Evolutionary conservation across 495 filamentous ascomycete genomes (phyloP), one percentile per base, ranked within the genome.

Genomic region (Aspergillus sparsus): DNA sequence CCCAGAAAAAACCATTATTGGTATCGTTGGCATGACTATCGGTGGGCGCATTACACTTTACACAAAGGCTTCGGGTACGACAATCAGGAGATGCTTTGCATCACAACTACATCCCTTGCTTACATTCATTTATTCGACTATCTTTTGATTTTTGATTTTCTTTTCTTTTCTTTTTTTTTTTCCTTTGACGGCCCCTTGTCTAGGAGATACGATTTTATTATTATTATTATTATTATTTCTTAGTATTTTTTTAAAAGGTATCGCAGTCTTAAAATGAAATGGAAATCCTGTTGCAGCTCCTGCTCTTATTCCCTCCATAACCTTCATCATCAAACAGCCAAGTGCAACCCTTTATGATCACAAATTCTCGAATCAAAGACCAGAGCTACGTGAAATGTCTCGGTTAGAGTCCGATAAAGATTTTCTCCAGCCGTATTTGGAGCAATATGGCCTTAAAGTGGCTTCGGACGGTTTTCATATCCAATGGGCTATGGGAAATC

Each of bases 391-490:
- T 60, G 41, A 46, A 39, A 61, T 55, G 60, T 61, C 60, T 54
- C 62, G 54, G 34, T n/a, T 55, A 36, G 66, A 62, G 42, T 52
- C 52, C 41, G 66, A 68, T 50, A 68, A 65, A 46, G 62, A 63
- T 33, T 41, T 58, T 53, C 62, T 65, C n/a, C 57, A 62, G 16
- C 46, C 58, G 9, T 53, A 62, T 50, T 50, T 68, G 34, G 55
- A 49, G 42, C 49, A 65, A 35, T 63, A 53, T 47, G 58, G 62
- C n/a, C 72, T 78, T 47, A 70, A 73, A 56, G 37, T 76, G 33
- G 71, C 75, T 32, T 58, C 67, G 2, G 72, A 77, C 62, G 72
- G 70, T 2, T 62, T 60, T 49, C 74, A 74, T 60, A 68, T 79
- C 31, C 68, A 71, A 55, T 80, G 76, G 75, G 56, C 58, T 12